Base-by-base conservation (phyloP, 1,284 basidiomycete genomes). In the Ceratobasidium papillatum region DNA sequence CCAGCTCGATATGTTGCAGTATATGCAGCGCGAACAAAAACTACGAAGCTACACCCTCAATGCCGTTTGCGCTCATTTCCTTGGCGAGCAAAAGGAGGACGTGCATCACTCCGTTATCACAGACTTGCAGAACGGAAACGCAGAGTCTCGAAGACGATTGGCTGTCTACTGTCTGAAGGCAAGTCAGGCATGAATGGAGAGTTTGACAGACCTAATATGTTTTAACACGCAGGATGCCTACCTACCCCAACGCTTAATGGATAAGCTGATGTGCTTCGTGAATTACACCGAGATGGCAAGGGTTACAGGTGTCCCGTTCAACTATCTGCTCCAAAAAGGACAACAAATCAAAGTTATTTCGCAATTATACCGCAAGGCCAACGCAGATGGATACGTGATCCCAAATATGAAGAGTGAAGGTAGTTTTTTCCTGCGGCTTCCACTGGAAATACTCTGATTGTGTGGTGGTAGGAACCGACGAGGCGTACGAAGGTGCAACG, bases 241-340 rank as follows among this genome's bases (percentile, higher is more conserved):
- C 81, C 88, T 98, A 19, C 96, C 96, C 0, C 96, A 98, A 82
- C 87, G 96, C 61, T 83, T 98, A 49, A 87, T 99, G 82, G 96
- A 98, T 82, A 98, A 98, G 80, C 86, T 99, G 51, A 98, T 98
- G 96, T 98, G 94, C 78, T 95, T 98, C 80, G 91, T 98, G 81
- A 98, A 98, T 81, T 98, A 97, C 80, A 92, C 90, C 43, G 96
- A 98, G 81, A 96, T 98, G 95, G 88, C 96, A 8, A 91, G 96
- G 82, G 96, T 98, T 2, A 98, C 96, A 0, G 96, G 96, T 14
- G 95, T 98, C n/a, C 96, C 96, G 0, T 98, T 98, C 87, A 98
- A 98, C 80, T 97, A 90, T 81, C 86, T 98, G 1, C 86, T 98
- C 7, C 88, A 94, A 9, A 89, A 96, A 49, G 96, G 96, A 0